phyloP scores from a whole-genome alignment of 495 filamentous ascomycete genomes.

The Delitschia confertaspora region DNA sequence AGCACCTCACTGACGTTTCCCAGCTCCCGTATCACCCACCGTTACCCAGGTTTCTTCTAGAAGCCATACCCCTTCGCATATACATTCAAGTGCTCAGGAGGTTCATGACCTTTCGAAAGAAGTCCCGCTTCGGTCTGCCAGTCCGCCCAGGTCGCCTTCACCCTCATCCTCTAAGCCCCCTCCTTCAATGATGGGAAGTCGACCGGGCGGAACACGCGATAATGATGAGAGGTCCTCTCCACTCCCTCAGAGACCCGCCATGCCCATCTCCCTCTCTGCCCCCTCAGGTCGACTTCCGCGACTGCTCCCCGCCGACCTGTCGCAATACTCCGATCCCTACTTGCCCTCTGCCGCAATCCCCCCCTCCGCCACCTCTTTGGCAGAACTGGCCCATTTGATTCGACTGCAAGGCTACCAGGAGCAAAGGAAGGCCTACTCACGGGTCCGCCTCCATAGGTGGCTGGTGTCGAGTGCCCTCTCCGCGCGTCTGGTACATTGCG shows the following conservation, averaged over 20 bases:
- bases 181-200: slow-evolving; percentile 28
- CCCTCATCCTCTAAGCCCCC: slow-evolving; percentile 16
- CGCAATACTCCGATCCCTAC: slow-evolving; percentile 34
- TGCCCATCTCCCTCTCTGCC: slow-evolving; percentile 33
- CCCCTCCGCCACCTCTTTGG: slow-evolving; percentile 51
- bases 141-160: slow-evolving; percentile 28
- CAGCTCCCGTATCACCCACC: slow-evolving; percentile 25
- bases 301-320: slow-evolving; percentile 35
- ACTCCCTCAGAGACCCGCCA: slow-evolving; percentile 17
- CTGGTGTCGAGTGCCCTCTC: slow-evolving; percentile 59
- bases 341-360: slow-evolving; percentile 34
- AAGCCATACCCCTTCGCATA: slow-evolving; percentile 26
- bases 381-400: slow-evolving; percentile 63
- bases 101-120: slow-evolving; percentile 21
- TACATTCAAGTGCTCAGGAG: slow-evolving; percentile 11
- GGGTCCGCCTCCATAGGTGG: slow-evolving; percentile 55
- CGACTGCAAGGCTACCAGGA: slow-evolving; percentile 64
- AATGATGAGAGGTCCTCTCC: slow-evolving; percentile 22
- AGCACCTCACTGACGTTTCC: slow-evolving; percentile 16
- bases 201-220: slow-evolving; percentile 23
- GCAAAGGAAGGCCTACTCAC: slow-evolving; percentile 57
- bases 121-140: slow-evolving; percentile 21
- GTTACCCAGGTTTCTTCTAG: slow-evolving; percentile 29
- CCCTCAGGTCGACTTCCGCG: slow-evolving; percentile 38
- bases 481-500: slow-evolving; percentile 67